phyloP scores from a whole-genome alignment of 371 early-diverging fungal genomes.

The Paramicrosporidium saccamoebae region DNA sequence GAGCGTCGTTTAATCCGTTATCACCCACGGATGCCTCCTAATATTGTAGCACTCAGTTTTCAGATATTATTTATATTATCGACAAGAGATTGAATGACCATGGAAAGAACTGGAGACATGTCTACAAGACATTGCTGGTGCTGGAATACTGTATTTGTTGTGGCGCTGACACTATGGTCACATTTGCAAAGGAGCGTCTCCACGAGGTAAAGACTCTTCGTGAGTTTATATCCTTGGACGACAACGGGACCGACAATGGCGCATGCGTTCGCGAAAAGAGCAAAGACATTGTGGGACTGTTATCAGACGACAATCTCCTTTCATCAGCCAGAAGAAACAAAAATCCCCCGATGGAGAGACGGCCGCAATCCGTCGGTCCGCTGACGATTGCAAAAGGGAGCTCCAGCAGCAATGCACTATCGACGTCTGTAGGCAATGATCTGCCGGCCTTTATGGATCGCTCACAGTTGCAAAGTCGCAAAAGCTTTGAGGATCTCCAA shows the following conservation, averaged over 20 bases:
- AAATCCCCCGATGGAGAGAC: too few species aligned
- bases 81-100: conserved; percentile 83
- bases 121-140: conserved; percentile 42
- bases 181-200: conserved; percentile 53
- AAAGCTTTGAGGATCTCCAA: too few species aligned
- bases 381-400: too few species aligned
- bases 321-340: too few species aligned
- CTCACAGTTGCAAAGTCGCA: too few species aligned
- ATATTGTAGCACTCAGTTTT: conserved; percentile 33
- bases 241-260: conserved; percentile 60
- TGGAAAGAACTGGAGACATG: conserved; percentile 92
- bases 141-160: conserved; percentile 32
- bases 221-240: conserved; percentile 79
- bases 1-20: conserved; percentile 1
- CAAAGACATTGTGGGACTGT: conserved; percentile 46
- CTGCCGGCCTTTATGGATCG: too few species aligned
- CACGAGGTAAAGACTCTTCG: conserved; percentile 71
- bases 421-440: too few species aligned
- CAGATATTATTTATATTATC: conserved; percentile 83
- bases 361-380: too few species aligned
- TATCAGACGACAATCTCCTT: conserved; percentile 42
- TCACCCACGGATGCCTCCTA: conserved; percentile 1
- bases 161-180: conserved; percentile 60
- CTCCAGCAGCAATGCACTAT: too few species aligned
- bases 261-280: conserved; percentile 68